Conservation (phyloP, 148 eudicot species). For the Vaccinium vitisidaea region DNA sequence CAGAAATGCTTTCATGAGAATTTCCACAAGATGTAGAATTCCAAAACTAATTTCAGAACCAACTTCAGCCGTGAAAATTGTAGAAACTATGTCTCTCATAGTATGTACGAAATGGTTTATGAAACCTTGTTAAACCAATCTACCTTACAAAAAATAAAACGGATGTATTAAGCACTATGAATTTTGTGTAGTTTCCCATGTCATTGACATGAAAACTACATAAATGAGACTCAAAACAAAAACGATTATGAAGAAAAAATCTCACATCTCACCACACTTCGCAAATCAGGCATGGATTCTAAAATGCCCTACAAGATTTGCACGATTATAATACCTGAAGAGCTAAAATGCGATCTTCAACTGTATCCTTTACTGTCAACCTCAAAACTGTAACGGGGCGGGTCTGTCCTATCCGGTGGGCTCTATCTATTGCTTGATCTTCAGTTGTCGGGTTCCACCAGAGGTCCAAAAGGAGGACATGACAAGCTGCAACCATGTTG, state of each 20-base stretch:
- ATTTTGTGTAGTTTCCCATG: neutral
- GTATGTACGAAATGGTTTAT: neutral
- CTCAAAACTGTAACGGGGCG: slow-evolving; percentile 94
- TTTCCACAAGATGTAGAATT: neutral
- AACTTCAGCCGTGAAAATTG: neutral
- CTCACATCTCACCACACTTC: neutral
- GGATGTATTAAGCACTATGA: neutral
- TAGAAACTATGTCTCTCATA: neutral
- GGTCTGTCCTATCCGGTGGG: slow-evolving; percentile 96
- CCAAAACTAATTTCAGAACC: neutral
- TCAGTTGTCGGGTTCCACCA: slow-evolving; percentile 99
- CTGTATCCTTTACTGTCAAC: slow-evolving; percentile 84
- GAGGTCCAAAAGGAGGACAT: slow-evolving; percentile 85
- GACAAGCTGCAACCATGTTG: slow-evolving; percentile 98
- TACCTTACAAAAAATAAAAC: neutral
- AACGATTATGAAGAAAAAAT: neutral
- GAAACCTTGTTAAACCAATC: neutral
- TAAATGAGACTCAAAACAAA: neutral
- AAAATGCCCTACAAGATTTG: neutral
- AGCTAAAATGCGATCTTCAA: slow-evolving; percentile 91
- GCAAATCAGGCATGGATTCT: neutral
- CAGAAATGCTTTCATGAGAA: neutral
- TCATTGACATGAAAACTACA: neutral
- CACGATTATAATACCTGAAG: slow-evolving; percentile 58
- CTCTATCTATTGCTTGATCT: slow-evolving; percentile 97